Base-by-base conservation (phyloP, 352 stramenopile species). In the Phytophthora boehmeriae region DNA sequence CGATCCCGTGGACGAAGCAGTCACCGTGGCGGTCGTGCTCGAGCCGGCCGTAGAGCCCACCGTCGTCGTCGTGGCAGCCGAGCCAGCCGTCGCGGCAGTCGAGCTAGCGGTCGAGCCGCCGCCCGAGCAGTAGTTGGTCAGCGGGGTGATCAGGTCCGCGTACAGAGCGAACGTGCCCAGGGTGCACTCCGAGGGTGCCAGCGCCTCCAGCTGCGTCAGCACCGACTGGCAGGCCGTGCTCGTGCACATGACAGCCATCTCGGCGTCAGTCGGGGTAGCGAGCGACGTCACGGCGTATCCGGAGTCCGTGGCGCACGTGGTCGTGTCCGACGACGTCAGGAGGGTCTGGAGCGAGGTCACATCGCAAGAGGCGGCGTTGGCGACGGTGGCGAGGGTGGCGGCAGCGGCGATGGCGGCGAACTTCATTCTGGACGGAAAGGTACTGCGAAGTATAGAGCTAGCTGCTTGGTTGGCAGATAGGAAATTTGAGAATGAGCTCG, bases 241-340 rank as follows among this genome's bases (percentile, higher is more conserved):
- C 22, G 59, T 51, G 59, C 71, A 80, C 59, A 80, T 80, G 47
- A 57, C 45, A 22, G 43, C 16, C 51, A 72, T 52, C 57, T 72
- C 27, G 28, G 53, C 45, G 23, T 64, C 56, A n/a, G 66, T 60
- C 5, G 71, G 71, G n/a, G 66, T 54, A 30, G 42, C 19, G 38
- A 76, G 53, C 49, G 71, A 80, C 17, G 59, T 72, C 34, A 74
- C 52, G 11, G 53, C 49, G 56, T 80, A 80, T 20, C 63, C 63
- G 5, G 71, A 80, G 32, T 68, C 59, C 22, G 53, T 44, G 27
- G 54, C 23, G 46, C 71, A 80, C 38, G 47, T 55, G 23, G 55
- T 74, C 28, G 50, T 68, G 46, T 68, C 53, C 35, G 42, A 13
- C 22, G 43, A 66, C 14, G 53, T 56, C 35, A 71, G 42, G 13